Evolutionary conservation across 306 rosid genomes (phyloP), one percentile per base, ranked within the genome.

Genomic region (Ziziphus jujuba): DNA sequence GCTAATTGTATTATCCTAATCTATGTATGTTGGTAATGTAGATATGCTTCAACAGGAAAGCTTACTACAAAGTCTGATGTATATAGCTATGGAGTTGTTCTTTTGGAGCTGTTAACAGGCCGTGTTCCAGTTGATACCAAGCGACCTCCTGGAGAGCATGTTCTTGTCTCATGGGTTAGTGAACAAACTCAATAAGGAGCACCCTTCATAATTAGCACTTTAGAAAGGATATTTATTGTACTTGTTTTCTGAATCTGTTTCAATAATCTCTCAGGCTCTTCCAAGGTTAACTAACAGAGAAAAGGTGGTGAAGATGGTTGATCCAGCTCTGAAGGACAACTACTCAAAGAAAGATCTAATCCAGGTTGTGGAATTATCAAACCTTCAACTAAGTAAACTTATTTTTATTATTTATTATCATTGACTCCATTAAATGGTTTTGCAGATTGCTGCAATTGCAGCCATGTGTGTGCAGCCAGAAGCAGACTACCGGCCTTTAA

Each of bases 401-500:
- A 52, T 47, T 34, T 44, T 25, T 52, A 44, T 36, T 20, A 59
- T 59, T 60, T 69, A 16, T 17, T 65, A n/a, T 45, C 35, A 52
- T 51, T 59, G 24, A 5, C 65, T 53, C 10, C 28, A 5, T 43
- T 57, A 19, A 31, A 60, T 69, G 33, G 33, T 23, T 14, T 70
- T 35, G 14, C 71, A 95, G 97, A 62, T 88, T 65, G 99, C 97
- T 11, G 97, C 99, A 31, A 87, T 95, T 61, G 99, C 99, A 71
- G 99, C 99, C 51, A 84, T 91, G 97, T 95, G 99, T 70, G 89
- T 91, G 78, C 99, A 91, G 79, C 91, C 97, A 64, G 97, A 95
- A 87, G 95, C 97, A 64, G 97, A 85, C 55, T 95, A 91, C 77
- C 80, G 99, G 63, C 99, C 99, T 9, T 73, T 95, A 25, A 91